Evolutionary conservation across 495 filamentous ascomycete species (phyloP), one percentile per base, ranked within the genome.

Genomic region (Trichoderma gamsii): DNA sequence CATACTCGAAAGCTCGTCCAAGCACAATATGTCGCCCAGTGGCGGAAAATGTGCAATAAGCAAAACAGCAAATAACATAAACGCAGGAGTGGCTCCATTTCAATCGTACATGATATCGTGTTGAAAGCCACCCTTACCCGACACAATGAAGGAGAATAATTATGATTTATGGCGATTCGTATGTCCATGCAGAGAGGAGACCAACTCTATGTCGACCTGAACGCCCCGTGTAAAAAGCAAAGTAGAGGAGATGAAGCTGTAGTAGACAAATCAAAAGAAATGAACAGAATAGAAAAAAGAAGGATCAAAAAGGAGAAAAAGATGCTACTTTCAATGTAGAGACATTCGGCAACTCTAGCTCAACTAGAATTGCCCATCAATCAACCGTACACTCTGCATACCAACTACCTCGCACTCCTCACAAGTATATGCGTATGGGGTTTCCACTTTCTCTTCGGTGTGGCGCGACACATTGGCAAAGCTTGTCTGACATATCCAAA

Each of bases 81-180:
- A 56, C 23, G 56, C 29, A 32, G 56, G 56, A 61, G 56, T 61
- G 56, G 56, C 29, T 61, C 56, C 56, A 32, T 61, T 61, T 56
- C 51, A 13, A 61, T 61, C 56, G 23, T 61, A 61, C 25, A 32
- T 9, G 56, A 11, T 21, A 15, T 32, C 56, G 25, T 61, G 56
- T 61, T 21, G 56, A 61, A 23, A 61, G 16, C n/a, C 49, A 52
- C 49, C 56, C 18, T 35, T 61, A 32, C 27, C n/a, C 56, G 25
- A 32, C 56, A 29, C 27, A 7, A 16, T 3, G 29, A 61, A 61
- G 56, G 1, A 59, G 21, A 16, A 27, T 49, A 15, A 52, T 61
- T 61, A 61, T 29, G 56, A 18, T 49, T 61, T 61, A 25, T 61
- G 56, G 56, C 27, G 29, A 32, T 32, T 32, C 13, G 49, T 61